Evolutionary conservation across 208 protist genomes (phyloP), one percentile per base, ranked within the genome.

Genomic region (Herpetomonas muscarum): DNA sequence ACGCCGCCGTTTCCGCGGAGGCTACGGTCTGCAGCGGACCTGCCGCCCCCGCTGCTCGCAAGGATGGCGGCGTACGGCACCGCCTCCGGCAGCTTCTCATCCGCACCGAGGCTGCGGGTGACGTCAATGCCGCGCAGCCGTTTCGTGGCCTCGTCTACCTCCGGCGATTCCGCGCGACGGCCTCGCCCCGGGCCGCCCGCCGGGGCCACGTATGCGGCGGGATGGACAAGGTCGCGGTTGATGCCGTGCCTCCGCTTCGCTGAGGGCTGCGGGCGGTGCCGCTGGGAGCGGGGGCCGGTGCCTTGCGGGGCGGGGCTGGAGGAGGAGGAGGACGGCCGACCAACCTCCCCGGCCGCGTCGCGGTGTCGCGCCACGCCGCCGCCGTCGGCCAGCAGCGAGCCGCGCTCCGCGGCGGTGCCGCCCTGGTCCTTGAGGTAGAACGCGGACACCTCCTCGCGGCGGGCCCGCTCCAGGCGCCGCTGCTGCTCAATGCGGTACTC

Each of bases 361-460:
- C n/a, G n/a, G n/a, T n/a, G n/a, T n/a, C n/a, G n/a, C n/a, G n/a
- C n/a, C n/a, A n/a, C n/a, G n/a, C n/a, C n/a, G n/a, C n/a, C n/a
- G n/a, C n/a, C n/a, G n/a, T n/a, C n/a, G n/a, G n/a, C n/a, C n/a
- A n/a, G n/a, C n/a, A n/a, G n/a, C n/a, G n/a, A n/a, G n/a, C n/a
- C n/a, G n/a, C n/a, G n/a, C n/a, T n/a, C n/a, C n/a, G n/a, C n/a
- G n/a, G n/a, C n/a, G n/a, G n/a, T n/a, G n/a, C n/a, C n/a, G n/a
- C n/a, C n/a, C n/a, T n/a, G 47, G 21, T 69, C 77, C 44, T 58
- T 80, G 19, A 94, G 76, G 61, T 94, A 94, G 61, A 90, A 94
- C 29, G 80, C 74, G 13, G 71, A 53, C 50, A 91, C 72, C 42
- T 87, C 81, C 25, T 68, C 60, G 3, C 79, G 69, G 25, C 79